These are phyloP conservation scores for Arxiozyma heterogenica DNA, from an alignment of 1,139 yeast genomes.

Conservation along the genomic window DNA sequence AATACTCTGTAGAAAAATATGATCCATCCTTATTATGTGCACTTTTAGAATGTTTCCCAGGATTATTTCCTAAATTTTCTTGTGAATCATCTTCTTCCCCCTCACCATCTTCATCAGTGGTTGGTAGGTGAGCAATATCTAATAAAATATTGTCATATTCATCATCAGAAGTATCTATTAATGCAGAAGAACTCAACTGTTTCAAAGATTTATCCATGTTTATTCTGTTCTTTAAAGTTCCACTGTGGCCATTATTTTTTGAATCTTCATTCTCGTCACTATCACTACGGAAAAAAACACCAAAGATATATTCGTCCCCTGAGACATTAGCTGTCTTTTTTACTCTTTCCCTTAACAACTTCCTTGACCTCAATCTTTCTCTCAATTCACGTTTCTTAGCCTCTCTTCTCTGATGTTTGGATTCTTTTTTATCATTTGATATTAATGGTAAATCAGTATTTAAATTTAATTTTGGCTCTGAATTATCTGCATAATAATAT, in stretches of 20 bases:
- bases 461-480: conserved; percentile 26
- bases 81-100: not conserved
- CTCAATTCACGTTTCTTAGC: conserved; percentile 32
- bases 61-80: not conserved
- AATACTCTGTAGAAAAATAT: not conserved
- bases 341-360: conserved; percentile 16
- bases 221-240: conserved; percentile 1
- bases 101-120: conserved; percentile 25
- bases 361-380: conserved; percentile 24
- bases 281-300: conserved; percentile 29
- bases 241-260: conserved; percentile 14
- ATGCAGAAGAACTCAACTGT: conserved; percentile 19
- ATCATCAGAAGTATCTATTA: conserved; percentile 29
- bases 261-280: conserved; percentile 23
- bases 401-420: conserved; percentile 21
- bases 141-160: conserved; percentile 31
- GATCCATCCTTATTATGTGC: not conserved
- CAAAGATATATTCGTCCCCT: conserved; percentile 29
- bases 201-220: conserved; percentile 18
- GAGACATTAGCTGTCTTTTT: conserved; percentile 15
- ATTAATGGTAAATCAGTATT: conserved; percentile 35
- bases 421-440: conserved; percentile 26
- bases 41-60: not conserved
- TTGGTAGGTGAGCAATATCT: conserved; percentile 31
- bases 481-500: conserved; percentile 27